phyloP scores from a whole-genome alignment of 306 rosid genomes.

The Prunus salicina region DNA sequence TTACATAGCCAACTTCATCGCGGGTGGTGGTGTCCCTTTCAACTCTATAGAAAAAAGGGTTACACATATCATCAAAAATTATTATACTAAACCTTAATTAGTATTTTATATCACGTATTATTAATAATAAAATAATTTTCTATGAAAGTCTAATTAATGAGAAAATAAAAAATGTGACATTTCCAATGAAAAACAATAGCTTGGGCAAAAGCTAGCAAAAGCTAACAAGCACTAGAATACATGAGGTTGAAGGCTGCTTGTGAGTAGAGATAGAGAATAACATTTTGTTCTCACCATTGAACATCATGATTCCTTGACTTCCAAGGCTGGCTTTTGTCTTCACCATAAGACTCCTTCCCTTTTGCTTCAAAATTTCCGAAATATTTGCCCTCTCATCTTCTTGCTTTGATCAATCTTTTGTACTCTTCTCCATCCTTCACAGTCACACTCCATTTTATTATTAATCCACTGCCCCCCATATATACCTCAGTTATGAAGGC shows the following conservation, averaged over 20 bases:
- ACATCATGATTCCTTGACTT: conserved; percentile 52
- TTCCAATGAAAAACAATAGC: conserved; percentile 28
- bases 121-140: neutral
- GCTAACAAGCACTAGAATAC: conserved; percentile 42
- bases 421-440: conserved; percentile 15
- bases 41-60: neutral
- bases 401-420: conserved; percentile 19
- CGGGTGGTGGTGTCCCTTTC: conserved; percentile 7
- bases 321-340: conserved; percentile 64
- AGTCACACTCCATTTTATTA: neutral
- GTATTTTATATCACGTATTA: neutral
- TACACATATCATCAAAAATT: neutral
- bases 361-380: conserved; percentile 46
- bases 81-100: neutral
- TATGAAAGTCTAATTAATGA: conserved; percentile 9
- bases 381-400: conserved; percentile 25
- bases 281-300: neutral
- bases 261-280: conserved; percentile 8
- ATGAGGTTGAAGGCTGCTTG: conserved; percentile 15
- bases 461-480: neutral
- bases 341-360: conserved; percentile 35
- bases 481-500: neutral
- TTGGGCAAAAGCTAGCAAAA: conserved; percentile 39
- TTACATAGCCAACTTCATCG: neutral
- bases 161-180: conserved; percentile 27